Evolutionary conservation across 1,139 yeast genomes (phyloP), one percentile per base, ranked within the genome.

Genomic region (Torulaspora pretoriensis): DNA sequence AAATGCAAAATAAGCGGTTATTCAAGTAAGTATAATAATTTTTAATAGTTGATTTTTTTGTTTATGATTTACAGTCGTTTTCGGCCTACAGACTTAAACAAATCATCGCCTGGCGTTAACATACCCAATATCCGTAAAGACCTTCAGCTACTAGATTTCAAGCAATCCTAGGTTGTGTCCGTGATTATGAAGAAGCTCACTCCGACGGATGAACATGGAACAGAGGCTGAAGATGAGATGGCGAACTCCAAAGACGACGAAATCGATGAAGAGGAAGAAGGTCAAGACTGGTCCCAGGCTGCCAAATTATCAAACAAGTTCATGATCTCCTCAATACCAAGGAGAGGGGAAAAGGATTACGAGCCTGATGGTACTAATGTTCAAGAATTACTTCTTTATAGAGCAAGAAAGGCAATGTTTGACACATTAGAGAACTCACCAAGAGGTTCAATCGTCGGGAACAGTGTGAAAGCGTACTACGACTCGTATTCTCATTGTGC

Each of bases 281-380:
- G 74, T 17, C 88, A 78, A 51, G 95, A 87, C 60, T 84, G 94
- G 92, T 68, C 79, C 31, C 59, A 53, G 17, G 46, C 63, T 9
- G 54, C 65, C 29, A 56, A 50, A 49, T 32, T 58, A 34, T 53
- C 63, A 23, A 56, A 53, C 33, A 59, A 57, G 30, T 54, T 60
- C 8, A 51, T 58, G 25, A 60, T 56, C 16, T 53, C 59, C 24
- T 52, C 60, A 1, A 57, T 78, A n/a, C 84, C 83, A 1, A 78
- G 75, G 51, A 68, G 92, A 50, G 96, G 96, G 2, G 92, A 81
- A 48, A 90, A 90, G 63, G 96, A 87, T 53, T 84, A 81, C 55
- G 95, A 81, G 49, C 96, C 95, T 0, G 92, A 83, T 63, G 88
- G 90, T 0, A 82, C 94, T 0, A 60, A 64, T 2, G 69, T 75